A percentile compares a stretch with the other conserved stretches of the same genome.
Evolutionary conservation across 306 rosid genomes (phyloP).

Genomic region (Cicer chorassanicum): DNA sequence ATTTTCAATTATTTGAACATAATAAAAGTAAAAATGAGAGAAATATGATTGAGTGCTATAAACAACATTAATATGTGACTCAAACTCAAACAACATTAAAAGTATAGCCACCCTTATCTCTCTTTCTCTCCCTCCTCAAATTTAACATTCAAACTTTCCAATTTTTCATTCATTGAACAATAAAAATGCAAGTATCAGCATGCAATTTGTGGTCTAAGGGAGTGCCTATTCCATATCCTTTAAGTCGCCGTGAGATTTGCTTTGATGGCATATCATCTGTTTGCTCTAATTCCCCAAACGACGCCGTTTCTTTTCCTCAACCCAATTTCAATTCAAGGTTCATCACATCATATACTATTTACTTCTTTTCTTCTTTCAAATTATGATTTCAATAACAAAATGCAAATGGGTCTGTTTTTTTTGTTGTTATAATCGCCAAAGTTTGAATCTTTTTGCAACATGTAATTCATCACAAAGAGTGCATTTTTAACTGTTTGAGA

Average conservation of each 20-base stretch:
- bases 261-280: conserved; percentile 72
- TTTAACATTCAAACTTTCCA: not conserved
- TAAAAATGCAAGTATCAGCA: conserved; percentile 65
- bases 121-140: conserved; percentile 12
- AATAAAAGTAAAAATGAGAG: too few species aligned
- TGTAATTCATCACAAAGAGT: not conserved
- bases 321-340: conserved; percentile 67
- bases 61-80: not conserved
- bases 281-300: conserved; percentile 55
- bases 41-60: too few species aligned
- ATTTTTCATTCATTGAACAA: not conserved
- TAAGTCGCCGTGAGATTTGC: conserved; percentile 71
- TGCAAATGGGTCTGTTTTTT: conserved; percentile 15
- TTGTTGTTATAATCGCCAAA: conserved; percentile 18
- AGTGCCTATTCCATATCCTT: conserved; percentile 26
- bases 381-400: not conserved
- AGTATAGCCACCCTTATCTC: conserved; percentile 43
- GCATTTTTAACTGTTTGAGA: conserved; percentile 22
- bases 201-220: conserved; percentile 57
- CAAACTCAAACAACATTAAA: conserved; percentile 1
- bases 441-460: conserved; percentile 18
- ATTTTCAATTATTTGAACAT: too few species aligned
- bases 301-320: conserved; percentile 44
- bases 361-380: not conserved
- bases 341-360: not conserved